Conservation (phyloP, 2,329 filamentous ascomycete species). For the Apiospora rasikravindrae region DNA sequence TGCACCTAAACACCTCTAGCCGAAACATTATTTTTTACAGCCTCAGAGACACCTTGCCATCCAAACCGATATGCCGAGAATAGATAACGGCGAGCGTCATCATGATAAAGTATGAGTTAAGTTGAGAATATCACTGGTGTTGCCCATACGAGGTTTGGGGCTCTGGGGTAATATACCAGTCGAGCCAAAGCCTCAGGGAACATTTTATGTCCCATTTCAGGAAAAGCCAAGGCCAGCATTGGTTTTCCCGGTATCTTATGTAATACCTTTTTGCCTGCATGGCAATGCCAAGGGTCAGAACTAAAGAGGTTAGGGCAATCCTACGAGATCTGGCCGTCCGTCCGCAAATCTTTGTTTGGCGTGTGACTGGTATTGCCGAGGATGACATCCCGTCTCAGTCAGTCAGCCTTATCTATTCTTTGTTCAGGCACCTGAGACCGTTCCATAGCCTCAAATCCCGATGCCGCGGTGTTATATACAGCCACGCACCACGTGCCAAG, state of each 20-base stretch:
- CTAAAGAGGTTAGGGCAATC: background rate
- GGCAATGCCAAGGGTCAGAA: background rate
- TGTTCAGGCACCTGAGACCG: background rate
- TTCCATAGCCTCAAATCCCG: background rate
- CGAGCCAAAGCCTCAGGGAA: background rate
- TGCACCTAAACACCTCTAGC: background rate
- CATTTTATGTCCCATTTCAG: background rate
- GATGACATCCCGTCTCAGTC: background rate
- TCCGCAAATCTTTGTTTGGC: background rate
- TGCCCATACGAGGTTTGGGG: background rate
- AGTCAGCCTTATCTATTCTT: background rate
- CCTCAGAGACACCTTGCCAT: background rate
- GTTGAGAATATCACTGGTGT: background rate
- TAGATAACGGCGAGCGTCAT: background rate
- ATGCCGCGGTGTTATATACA: background rate
- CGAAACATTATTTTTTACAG: background rate
- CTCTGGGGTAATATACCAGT: no score
- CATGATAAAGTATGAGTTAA: background rate
- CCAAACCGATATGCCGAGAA: background rate
- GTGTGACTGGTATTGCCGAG: background rate
- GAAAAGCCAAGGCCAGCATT: background rate
- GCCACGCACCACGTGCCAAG: constrained; percentile 1
- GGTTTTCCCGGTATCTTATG: background rate
- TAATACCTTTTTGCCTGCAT: background rate
- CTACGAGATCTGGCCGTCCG: background rate